A percentile compares a stretch with the other conserved stretches of the same genome.
phyloP scores from a whole-genome alignment of 225 moss, liverwort and hornwort genomes.

The Thuidium tamariscinum region DNA sequence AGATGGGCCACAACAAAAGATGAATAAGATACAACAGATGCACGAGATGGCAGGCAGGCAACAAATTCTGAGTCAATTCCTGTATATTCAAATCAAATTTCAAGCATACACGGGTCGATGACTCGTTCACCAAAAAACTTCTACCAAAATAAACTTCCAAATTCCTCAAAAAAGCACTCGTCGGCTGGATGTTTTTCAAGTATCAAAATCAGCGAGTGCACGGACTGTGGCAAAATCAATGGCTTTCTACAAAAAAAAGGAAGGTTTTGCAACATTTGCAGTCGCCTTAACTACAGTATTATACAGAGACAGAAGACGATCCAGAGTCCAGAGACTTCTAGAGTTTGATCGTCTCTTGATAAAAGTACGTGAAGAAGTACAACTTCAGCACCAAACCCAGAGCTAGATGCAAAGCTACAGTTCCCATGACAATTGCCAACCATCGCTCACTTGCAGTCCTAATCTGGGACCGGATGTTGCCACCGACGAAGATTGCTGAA shows the following conservation, averaged over 20 bases:
- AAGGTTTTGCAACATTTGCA: background rate
- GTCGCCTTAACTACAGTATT: constrained; percentile 5
- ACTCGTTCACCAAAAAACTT: background rate
- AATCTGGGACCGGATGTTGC: constrained; percentile 85
- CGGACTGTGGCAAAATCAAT: constrained; percentile 6
- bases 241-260: constrained; percentile 4
- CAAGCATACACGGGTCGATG: background rate
- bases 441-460: constrained; percentile 83
- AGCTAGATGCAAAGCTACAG: constrained; percentile 58
- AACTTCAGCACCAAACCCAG: constrained; percentile 82
- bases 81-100: background rate
- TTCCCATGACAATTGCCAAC: constrained; percentile 65
- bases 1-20: background rate
- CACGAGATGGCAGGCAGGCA: background rate
- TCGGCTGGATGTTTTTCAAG: background rate
- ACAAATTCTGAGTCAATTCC: background rate
- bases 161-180: background rate
- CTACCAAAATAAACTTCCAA: background rate
- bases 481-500: constrained; percentile 73
- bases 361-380: constrained; percentile 92
- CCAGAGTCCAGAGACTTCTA: background rate
- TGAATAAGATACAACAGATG: background rate
- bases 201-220: constrained; percentile 10
- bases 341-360: constrained; percentile 36
- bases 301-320: constrained; percentile 1